A percentile compares a stretch with the other conserved stretches of the same genome.
These are phyloP conservation scores for Globisporangium takayamanum DNA, from an alignment of 352 stramenopile genomes.

Conservation along the genomic window DNA sequence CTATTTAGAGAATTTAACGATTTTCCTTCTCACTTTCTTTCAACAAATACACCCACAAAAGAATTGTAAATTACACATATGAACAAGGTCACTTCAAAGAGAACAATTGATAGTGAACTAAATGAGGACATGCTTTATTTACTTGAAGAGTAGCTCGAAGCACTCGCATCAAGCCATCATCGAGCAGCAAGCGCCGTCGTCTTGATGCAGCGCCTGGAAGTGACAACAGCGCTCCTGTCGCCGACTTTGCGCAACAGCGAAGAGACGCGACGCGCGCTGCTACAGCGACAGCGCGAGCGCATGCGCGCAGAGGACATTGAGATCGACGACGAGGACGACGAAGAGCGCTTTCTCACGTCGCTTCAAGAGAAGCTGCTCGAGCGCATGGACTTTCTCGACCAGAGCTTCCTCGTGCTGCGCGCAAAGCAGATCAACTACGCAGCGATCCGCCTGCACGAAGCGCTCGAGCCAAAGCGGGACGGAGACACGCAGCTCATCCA, in stretches of 20 bases:
- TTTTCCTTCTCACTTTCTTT: no score
- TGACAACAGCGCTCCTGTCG: slow-evolving; percentile 42
- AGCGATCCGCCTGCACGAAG: slow-evolving; percentile 60
- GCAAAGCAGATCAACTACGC: slow-evolving; percentile 62
- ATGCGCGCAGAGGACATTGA: slow-evolving; percentile 25
- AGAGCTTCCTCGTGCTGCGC: slow-evolving; percentile 62
- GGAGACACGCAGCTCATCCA: slow-evolving; percentile 53
- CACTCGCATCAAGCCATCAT: neutral
- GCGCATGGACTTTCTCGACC: slow-evolving; percentile 32
- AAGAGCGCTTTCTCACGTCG: slow-evolving; percentile 55
- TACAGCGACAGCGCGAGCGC: slow-evolving; percentile 7
- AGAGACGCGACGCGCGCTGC: slow-evolving; percentile 2
- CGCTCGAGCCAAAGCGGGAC: slow-evolving; percentile 66
- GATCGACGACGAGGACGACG: slow-evolving; percentile 35
- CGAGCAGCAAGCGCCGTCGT: neutral
- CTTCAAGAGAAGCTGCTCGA: slow-evolving; percentile 71
- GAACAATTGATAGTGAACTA: neutral
- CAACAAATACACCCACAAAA: no score
- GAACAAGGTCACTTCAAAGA: no score
- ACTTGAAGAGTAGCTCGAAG: no score
- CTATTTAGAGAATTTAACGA: no score
- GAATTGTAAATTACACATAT: no score
- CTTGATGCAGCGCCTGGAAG: slow-evolving; percentile 52
- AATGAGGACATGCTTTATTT: no score
- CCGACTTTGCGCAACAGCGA: slow-evolving; percentile 18